A percentile compares a stretch with the other conserved stretches of the same genome.
Conservation (phyloP, 2,329 filamentous ascomycete species). For the Curvularia verruculosa region DNA sequence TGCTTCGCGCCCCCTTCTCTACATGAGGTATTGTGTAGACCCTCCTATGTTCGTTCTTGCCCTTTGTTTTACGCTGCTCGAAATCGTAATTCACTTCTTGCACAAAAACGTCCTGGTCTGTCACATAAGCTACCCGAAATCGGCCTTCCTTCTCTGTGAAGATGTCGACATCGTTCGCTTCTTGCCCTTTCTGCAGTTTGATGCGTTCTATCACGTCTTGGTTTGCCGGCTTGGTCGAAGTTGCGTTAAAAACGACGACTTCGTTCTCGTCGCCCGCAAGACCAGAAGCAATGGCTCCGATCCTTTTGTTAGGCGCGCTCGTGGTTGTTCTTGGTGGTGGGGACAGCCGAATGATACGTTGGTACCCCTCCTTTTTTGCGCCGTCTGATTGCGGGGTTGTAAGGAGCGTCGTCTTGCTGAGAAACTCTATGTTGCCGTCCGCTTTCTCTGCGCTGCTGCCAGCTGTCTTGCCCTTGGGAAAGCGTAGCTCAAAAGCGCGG, state of each 20-base stretch:
- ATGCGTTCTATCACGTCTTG: constrained; percentile 62
- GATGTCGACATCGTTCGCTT: constrained; percentile 74
- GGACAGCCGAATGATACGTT: constrained; percentile 64
- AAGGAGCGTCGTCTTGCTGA: constrained; percentile 62
- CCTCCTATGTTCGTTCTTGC: constrained; percentile 35
- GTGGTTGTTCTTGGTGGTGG: constrained; percentile 57
- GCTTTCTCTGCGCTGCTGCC: constrained; percentile 38
- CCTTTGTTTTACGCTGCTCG: constrained; percentile 46
- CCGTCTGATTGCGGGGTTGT: constrained; percentile 45
- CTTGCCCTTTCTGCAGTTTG: constrained; percentile 56
- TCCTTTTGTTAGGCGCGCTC: constrained; percentile 60
- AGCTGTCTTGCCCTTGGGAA: constrained; percentile 54
- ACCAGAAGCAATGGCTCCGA: constrained; percentile 81
- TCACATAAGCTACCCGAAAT: constrained; percentile 79
- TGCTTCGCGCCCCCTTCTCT: constrained; percentile 52
- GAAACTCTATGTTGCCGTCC: constrained; percentile 50
- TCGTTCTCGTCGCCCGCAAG: constrained; percentile 73
- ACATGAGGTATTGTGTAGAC: constrained; percentile 40
- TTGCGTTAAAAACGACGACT: constrained; percentile 78
- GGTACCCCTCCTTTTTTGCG: constrained; percentile 63
- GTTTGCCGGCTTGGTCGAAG: constrained; percentile 55
- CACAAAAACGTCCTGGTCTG: constrained; percentile 74
- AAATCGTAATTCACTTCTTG: constrained; percentile 64
- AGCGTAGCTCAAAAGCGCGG: constrained; percentile 71
- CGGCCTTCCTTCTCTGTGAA: constrained; percentile 65